Conservation (phyloP, 1,284 basidiomycete species). For the Mycosarcoma mackinlayi region DNA sequence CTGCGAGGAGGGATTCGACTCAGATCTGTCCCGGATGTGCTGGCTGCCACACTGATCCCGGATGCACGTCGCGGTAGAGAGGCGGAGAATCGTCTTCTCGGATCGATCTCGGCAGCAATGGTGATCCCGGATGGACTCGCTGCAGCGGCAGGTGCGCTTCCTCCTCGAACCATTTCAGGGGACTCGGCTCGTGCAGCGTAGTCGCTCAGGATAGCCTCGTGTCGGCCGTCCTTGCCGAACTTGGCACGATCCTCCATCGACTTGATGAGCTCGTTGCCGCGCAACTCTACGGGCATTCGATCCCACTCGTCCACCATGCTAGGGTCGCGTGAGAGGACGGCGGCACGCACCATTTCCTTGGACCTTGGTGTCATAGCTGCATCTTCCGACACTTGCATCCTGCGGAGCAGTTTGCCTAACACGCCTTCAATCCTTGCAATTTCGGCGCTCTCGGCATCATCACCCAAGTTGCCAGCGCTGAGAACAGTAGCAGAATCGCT, state of each 20-base stretch:
- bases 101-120: conserved; percentile 20
- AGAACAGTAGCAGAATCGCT: conserved; percentile 25
- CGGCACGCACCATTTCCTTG: conserved; percentile 24
- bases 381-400: conserved; percentile 37
- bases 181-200: conserved; percentile 9
- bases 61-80: conserved; percentile 28
- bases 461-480: conserved; percentile 3
- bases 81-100: conserved; percentile 23
- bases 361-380: conserved; percentile 30
- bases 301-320: conserved; percentile 35
- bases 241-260: conserved; percentile 41
- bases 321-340: conserved; percentile 22
- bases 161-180: conserved; percentile 25
- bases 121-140: conserved; percentile 2
- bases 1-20: conserved; percentile 53
- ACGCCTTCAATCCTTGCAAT: conserved; percentile 41
- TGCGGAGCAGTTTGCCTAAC: conserved; percentile 40
- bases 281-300: conserved; percentile 37
- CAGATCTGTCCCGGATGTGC: conserved; percentile 28
- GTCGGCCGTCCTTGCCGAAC: conserved; percentile 38
- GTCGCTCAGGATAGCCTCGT: conserved; percentile 36
- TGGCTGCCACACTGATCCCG: conserved; percentile 27
- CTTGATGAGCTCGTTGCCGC: conserved; percentile 38
- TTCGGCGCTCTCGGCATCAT: conserved; percentile 28
- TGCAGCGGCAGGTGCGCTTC: conserved; percentile 22